These are phyloP conservation scores for Ceratocystis ficicola DNA, from an alignment of 2,329 filamentous ascomycete genomes.

Conservation along the genomic window DNA sequence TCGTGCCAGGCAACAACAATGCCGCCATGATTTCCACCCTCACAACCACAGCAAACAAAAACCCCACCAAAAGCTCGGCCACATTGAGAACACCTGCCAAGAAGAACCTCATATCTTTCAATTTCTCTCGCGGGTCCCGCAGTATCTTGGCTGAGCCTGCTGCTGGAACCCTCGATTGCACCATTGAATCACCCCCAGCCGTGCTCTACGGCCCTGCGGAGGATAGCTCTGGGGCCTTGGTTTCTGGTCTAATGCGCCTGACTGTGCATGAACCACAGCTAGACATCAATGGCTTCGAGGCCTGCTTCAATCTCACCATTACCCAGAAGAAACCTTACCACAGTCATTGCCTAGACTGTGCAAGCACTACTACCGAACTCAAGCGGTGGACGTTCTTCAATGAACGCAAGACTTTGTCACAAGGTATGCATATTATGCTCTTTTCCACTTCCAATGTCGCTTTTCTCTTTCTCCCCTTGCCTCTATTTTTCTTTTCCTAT, in stretches of 20 bases:
- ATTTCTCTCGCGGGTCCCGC: constrained; percentile 17
- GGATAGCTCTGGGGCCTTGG: constrained; percentile 67
- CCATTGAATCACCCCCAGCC: constrained; percentile 75
- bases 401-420: constrained; percentile 39
- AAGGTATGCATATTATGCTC: constrained; percentile 32
- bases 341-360: constrained; percentile 66
- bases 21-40: constrained; percentile 34
- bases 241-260: constrained; percentile 72
- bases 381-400: constrained; percentile 68
- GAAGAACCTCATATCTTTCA: constrained; percentile 33
- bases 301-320: constrained; percentile 57
- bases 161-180: constrained; percentile 39
- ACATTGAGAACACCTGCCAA: constrained; percentile 28
- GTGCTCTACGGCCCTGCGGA: constrained; percentile 68
- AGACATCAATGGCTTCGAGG: constrained; percentile 59
- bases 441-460: neutral
- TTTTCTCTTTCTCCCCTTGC: neutral
- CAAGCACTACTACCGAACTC: constrained; percentile 57
- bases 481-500: neutral
- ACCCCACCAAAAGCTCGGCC: constrained; percentile 20
- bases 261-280: constrained; percentile 54
- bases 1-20: constrained; percentile 30
- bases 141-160: constrained; percentile 33
- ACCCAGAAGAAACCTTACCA: constrained; percentile 73
- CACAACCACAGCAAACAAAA: constrained; percentile 27